phyloP scores from a whole-genome alignment of 2,329 filamentous ascomycete genomes.

The Lizonia empirigonia region DNA sequence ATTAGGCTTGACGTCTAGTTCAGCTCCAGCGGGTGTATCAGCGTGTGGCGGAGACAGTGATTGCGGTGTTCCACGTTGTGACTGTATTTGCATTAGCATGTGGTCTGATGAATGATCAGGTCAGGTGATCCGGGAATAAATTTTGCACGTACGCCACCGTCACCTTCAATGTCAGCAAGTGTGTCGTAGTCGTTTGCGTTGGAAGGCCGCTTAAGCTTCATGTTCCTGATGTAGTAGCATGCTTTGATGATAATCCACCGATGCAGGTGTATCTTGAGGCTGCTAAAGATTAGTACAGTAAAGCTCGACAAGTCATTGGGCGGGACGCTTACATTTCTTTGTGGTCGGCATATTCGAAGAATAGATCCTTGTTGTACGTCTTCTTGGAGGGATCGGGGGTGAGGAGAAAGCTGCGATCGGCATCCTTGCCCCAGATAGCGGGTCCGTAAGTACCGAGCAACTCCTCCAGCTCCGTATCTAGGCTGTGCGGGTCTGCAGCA shows the following conservation, averaged over 20 bases:
- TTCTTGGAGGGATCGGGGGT: constrained; percentile 42
- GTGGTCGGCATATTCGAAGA: constrained; percentile 41
- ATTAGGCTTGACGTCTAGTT: constrained; percentile 30
- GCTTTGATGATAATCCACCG: constrained; percentile 50
- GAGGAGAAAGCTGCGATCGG: constrained; percentile 42
- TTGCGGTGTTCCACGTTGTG: constrained; percentile 38
- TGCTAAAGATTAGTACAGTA: constrained; percentile 11
- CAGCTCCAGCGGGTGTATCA: constrained; percentile 25
- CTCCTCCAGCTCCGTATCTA: constrained; percentile 42
- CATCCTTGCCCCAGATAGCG: constrained; percentile 44
- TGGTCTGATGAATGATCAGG: not conserved
- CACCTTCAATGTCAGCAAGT: constrained; percentile 39
- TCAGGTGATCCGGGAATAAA: constrained; percentile 18
- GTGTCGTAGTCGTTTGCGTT: constrained; percentile 39
- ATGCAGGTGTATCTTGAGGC: constrained; percentile 46
- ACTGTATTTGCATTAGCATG: constrained; percentile 31
- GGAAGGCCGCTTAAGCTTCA: constrained; percentile 45
- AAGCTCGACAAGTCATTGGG: not conserved
- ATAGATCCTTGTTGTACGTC: constrained; percentile 44
- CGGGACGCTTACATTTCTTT: constrained; percentile 36
- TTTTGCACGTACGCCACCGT: constrained; percentile 26
- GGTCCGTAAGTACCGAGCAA: constrained; percentile 41
- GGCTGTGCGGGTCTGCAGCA: constrained; percentile 39
- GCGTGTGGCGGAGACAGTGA: constrained; percentile 35
- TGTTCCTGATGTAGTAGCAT: constrained; percentile 47